Conservation (phyloP, 2,329 filamentous ascomycete genomes). For the Ustulina deusta region DNA sequence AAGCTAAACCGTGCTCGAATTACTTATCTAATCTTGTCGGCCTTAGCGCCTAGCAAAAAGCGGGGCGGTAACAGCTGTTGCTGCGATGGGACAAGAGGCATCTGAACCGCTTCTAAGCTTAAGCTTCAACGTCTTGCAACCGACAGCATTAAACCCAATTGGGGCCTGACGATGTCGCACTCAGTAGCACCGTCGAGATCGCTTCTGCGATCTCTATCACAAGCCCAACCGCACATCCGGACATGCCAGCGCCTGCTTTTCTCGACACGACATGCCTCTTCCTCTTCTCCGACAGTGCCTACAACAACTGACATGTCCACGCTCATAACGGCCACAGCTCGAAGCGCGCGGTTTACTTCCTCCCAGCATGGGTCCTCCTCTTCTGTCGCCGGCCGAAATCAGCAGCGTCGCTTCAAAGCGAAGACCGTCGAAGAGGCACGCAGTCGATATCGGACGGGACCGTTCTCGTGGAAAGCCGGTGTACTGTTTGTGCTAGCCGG, state of each 20-base stretch:
- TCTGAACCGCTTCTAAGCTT: constrained; percentile 5
- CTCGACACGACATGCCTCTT: constrained; percentile 34
- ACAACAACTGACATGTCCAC: constrained; percentile 20
- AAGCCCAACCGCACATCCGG: constrained; percentile 15
- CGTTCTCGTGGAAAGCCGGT: constrained; percentile 94
- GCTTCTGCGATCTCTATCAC: constrained; percentile 42
- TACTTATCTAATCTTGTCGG: constrained; percentile 17
- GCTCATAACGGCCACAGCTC: constrained; percentile 19
- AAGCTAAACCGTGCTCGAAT: neutral
- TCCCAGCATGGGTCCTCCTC: constrained; percentile 1
- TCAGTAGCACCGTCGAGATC: constrained; percentile 41
- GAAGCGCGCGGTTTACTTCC: constrained; percentile 20
- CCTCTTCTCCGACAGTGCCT: constrained; percentile 24
- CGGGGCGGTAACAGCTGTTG: constrained; percentile 19
- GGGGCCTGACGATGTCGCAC: constrained; percentile 42
- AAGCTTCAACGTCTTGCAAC: constrained; percentile 12
- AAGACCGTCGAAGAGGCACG: constrained; percentile 71
- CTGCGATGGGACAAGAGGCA: neutral
- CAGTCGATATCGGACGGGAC: constrained; percentile 70
- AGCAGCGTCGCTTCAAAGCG: constrained; percentile 56
- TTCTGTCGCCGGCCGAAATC: constrained; percentile 13
- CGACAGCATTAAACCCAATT: constrained; percentile 17
- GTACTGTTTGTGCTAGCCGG: constrained; percentile 85
- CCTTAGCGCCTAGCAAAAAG: constrained; percentile 9
- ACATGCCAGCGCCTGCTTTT: constrained; percentile 34